Conservation (phyloP, 2,329 filamentous ascomycete species). For the Cryphonectria nitschkei region DNA sequence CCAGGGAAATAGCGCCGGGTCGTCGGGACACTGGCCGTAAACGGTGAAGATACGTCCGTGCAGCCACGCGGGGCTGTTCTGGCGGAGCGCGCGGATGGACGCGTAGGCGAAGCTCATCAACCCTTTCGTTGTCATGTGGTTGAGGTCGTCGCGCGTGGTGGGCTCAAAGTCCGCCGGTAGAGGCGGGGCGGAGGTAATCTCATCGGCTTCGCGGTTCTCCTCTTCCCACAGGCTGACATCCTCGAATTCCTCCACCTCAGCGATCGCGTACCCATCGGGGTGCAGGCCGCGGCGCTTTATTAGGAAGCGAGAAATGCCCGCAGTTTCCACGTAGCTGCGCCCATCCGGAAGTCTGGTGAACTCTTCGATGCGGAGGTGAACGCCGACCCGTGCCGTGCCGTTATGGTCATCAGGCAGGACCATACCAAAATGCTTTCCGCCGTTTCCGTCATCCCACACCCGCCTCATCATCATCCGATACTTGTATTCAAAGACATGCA, state of each 20-base stretch:
- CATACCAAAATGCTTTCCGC: slow-evolving; percentile 82
- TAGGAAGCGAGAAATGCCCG: slow-evolving; percentile 76
- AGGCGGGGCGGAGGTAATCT: slow-evolving; percentile 41
- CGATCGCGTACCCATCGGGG: slow-evolving; percentile 75
- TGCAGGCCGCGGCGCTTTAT: slow-evolving; percentile 65
- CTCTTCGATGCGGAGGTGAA: slow-evolving; percentile 74
- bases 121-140: slow-evolving; percentile 69
- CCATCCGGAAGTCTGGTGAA: slow-evolving; percentile 77
- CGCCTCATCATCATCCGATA: slow-evolving; percentile 89
- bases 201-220: slow-evolving; percentile 72
- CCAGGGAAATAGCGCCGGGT: slow-evolving; percentile 81
- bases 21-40: slow-evolving; percentile 77
- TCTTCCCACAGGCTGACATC: slow-evolving; percentile 84
- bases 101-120: slow-evolving; percentile 67
- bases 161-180: slow-evolving; percentile 15
- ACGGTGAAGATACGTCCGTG: slow-evolving; percentile 71
- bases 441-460: slow-evolving; percentile 60
- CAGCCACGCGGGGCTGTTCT: slow-evolving; percentile 73
- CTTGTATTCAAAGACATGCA: slow-evolving; percentile 91
- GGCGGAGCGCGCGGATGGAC: slow-evolving; percentile 72
- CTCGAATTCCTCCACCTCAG: slow-evolving; percentile 75
- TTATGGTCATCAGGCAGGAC: slow-evolving; percentile 67
- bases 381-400: slow-evolving; percentile 54
- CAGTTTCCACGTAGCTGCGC: slow-evolving; percentile 78
- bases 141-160: slow-evolving; percentile 43